These are phyloP conservation scores for Microdochium trichocladiopsis DNA, from an alignment of 2,329 filamentous ascomycete genomes.

Conservation along the genomic window DNA sequence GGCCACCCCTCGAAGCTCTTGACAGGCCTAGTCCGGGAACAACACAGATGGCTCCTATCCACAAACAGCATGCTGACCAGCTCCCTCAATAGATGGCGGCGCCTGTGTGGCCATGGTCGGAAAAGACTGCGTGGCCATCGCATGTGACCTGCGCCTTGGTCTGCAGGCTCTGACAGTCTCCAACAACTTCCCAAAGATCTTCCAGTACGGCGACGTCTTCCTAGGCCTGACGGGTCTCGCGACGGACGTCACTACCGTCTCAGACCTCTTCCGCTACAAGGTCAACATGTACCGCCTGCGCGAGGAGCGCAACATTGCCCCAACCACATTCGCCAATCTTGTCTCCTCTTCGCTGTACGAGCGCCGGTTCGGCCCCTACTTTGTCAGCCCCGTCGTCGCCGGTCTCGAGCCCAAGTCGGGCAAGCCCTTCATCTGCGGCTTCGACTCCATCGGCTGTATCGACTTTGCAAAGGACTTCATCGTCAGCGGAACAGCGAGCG, in stretches of 20 bases:
- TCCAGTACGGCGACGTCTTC: conserved; percentile 93
- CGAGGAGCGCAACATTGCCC: conserved; percentile 94
- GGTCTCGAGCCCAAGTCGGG: conserved; percentile 91
- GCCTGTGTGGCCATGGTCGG: conserved; percentile 98
- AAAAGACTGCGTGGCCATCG: conserved; percentile 99
- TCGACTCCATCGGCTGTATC: conserved; percentile 98
- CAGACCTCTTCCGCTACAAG: conserved; percentile 98
- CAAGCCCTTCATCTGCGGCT: conserved; percentile 96
- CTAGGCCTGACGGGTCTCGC: conserved; percentile 93
- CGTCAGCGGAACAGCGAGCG: conserved; percentile 89
- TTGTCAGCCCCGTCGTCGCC: conserved; percentile 89
- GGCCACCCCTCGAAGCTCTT: conserved; percentile 3
- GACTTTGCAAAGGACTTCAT: conserved; percentile 99
- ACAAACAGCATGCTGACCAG: background rate
- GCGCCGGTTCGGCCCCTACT: conserved; percentile 92
- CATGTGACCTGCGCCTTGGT: conserved; percentile 95
- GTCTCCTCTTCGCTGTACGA: conserved; percentile 90
- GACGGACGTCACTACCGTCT: conserved; percentile 90
- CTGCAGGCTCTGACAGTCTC: conserved; percentile 94
- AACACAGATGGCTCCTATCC: background rate
- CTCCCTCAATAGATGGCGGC: conserved; percentile 58
- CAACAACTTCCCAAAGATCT: conserved; percentile 99
- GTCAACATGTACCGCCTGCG: conserved; percentile 99
- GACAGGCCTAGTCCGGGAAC: conserved; percentile 3
- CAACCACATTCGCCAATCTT: conserved; percentile 92